These are phyloP conservation scores for Anastatica hierochuntica DNA, from an alignment of 345 rosid genomes.

Conservation along the genomic window DNA sequence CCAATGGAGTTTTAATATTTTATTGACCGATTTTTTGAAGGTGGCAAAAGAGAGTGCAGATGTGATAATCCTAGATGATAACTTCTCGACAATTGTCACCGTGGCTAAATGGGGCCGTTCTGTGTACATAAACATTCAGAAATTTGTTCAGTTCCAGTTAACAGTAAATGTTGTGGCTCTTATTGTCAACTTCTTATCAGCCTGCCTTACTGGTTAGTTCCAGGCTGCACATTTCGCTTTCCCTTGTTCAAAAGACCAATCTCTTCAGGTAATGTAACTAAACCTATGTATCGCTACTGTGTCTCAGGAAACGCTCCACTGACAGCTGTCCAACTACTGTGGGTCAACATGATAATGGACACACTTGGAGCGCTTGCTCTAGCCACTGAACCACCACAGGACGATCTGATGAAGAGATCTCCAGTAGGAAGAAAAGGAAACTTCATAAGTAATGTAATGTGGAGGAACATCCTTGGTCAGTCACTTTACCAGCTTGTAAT, in stretches of 20 bases:
- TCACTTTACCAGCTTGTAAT: slow-evolving; percentile 67
- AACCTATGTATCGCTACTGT: not conserved
- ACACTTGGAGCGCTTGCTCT: slow-evolving; percentile 83
- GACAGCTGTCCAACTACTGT: slow-evolving; percentile 75
- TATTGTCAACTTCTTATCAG: slow-evolving; percentile 77
- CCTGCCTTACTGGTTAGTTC: slow-evolving; percentile 70
- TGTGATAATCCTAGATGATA: slow-evolving; percentile 76
- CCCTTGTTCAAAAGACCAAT: not conserved
- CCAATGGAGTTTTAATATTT: not conserved
- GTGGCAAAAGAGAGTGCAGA: slow-evolving; percentile 91
- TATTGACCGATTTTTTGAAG: slow-evolving; percentile 20
- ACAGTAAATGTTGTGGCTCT: slow-evolving; percentile 85
- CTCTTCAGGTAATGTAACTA: slow-evolving; percentile 3
- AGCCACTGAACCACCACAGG: slow-evolving; percentile 81
- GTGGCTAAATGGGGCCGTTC: slow-evolving; percentile 93
- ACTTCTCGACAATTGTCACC: slow-evolving; percentile 72
- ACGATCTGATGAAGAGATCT: slow-evolving; percentile 52
- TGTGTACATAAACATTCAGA: slow-evolving; percentile 75
- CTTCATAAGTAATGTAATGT: slow-evolving; percentile 86
- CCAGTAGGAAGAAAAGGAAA: slow-evolving; percentile 78
- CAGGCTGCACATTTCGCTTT: not conserved
- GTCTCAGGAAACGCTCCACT: slow-evolving; percentile 65
- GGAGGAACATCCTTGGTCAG: slow-evolving; percentile 94
- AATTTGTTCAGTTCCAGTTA: slow-evolving; percentile 88
- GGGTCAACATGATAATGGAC: slow-evolving; percentile 95